These are phyloP conservation scores for Haematococcus sp. DNA, from an alignment of 139 green algal genomes.

Conservation along the genomic window DNA sequence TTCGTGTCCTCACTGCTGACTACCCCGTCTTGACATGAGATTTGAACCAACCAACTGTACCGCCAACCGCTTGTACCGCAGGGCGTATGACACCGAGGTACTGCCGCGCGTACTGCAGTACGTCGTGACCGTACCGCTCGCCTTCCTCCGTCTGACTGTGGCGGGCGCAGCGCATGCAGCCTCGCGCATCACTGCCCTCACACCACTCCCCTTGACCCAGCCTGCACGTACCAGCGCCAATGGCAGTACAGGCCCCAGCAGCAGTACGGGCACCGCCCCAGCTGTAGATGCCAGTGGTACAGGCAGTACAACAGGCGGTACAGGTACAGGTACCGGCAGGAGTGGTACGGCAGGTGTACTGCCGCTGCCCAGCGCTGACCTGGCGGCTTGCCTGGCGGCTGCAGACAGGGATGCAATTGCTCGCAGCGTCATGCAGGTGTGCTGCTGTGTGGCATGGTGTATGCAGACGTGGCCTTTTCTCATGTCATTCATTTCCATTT, in stretches of 20 bases:
- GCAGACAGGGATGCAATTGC: no score
- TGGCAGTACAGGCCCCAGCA: not conserved
- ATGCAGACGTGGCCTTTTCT: not conserved
- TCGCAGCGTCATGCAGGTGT: not conserved
- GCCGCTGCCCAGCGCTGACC: constrained; percentile 5
- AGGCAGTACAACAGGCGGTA: no score
- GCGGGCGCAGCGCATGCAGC: not conserved
- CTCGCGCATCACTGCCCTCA: no score
- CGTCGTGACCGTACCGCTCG: constrained; percentile 45
- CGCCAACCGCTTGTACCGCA: no score
- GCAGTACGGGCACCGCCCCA: not conserved
- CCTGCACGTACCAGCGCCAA: no score
- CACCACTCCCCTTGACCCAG: no score
- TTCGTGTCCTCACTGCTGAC: no score
- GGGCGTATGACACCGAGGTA: constrained; percentile 38
- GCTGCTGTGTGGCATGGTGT: not conserved
- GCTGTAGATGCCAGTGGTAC: not conserved
- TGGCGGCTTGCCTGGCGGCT: not conserved
- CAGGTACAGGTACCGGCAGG: no score
- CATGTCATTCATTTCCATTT: no score
- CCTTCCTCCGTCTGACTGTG: constrained; percentile 56
- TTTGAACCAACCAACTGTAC: no score
- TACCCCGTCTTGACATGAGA: no score
- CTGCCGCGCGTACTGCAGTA: constrained; percentile 46
- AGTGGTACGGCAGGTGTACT: no score